Percentiles rank a stretch among this genome's conserved stretches.
Conservation (phyloP, 495 filamentous ascomycete species). For the Thermochaetoides thermophila region DNA sequence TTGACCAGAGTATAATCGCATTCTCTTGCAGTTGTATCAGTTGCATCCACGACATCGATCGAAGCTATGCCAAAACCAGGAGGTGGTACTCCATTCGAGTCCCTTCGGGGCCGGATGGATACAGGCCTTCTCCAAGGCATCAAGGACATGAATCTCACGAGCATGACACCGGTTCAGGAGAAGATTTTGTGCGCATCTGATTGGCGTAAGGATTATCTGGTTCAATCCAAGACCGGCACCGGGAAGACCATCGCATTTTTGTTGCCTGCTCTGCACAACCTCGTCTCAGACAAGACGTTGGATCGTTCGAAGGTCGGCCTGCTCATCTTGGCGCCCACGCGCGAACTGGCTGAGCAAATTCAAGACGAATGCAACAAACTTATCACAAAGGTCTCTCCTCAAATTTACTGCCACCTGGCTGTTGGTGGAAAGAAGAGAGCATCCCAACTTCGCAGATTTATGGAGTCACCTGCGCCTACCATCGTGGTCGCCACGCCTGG, state of each 20-base stretch:
- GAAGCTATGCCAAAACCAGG: too few relatives aligned
- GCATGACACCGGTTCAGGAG: slow-evolving; percentile 74
- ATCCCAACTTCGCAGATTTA: slow-evolving; percentile 55
- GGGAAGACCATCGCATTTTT: slow-evolving; percentile 94
- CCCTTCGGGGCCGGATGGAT: slow-evolving; percentile 11
- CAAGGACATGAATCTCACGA: slow-evolving; percentile 47
- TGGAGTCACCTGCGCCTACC: slow-evolving; percentile 53
- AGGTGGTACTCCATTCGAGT: slow-evolving; percentile 4
- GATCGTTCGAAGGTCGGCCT: slow-evolving; percentile 34
- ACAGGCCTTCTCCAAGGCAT: slow-evolving; percentile 52
- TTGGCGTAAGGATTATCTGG: slow-evolving; percentile 54
- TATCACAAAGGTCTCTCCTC: slow-evolving; percentile 43
- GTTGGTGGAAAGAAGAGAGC: slow-evolving; percentile 93
- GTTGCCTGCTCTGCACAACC: slow-evolving; percentile 50
- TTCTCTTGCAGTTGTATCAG: too few relatives aligned
- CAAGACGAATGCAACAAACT: slow-evolving; percentile 61
- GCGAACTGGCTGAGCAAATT: slow-evolving; percentile 85
- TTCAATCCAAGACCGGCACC: slow-evolving; percentile 78
- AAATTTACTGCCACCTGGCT: slow-evolving; percentile 84
- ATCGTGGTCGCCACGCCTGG: slow-evolving; percentile 88
- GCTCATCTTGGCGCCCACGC: slow-evolving; percentile 76
- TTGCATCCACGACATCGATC: too few relatives aligned
- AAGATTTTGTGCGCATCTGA: slow-evolving; percentile 54
- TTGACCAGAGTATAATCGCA: too few relatives aligned
- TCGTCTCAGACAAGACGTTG: slow-evolving; percentile 36